These are phyloP conservation scores for Vanrija humicola DNA, from an alignment of 1,284 basidiomycete species.

Conservation along the genomic window DNA sequence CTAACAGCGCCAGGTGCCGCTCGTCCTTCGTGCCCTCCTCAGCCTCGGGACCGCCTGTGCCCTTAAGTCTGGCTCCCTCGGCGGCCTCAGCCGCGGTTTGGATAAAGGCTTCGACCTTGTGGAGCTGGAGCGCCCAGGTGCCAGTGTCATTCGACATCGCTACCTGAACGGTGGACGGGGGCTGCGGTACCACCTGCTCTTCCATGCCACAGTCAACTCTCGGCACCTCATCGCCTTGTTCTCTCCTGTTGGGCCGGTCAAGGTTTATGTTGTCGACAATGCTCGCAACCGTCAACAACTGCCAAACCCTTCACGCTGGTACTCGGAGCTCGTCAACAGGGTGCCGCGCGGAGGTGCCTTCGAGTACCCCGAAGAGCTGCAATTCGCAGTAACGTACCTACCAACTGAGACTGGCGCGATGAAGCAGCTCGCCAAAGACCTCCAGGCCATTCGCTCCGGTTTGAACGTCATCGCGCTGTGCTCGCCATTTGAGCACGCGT, in stretches of 20 bases:
- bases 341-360: conserved; percentile 53
- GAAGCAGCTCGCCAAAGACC: conserved; percentile 82
- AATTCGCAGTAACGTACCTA: conserved; percentile 72
- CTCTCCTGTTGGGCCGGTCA: conserved; percentile 65
- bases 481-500: conserved; percentile 75
- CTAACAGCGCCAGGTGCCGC: conserved; percentile 61
- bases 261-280: conserved; percentile 86
- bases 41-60: conserved; percentile 79
- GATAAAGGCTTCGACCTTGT: conserved; percentile 78
- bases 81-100: conserved; percentile 79
- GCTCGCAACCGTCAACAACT: conserved; percentile 79
- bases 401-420: conserved; percentile 73
- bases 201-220: conserved; percentile 72
- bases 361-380: conserved; percentile 66
- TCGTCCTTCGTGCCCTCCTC: conserved; percentile 76
- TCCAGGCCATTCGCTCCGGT: conserved; percentile 59
- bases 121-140: conserved; percentile 67
- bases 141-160: conserved; percentile 60
- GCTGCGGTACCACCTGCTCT: conserved; percentile 86
- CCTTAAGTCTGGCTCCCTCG: conserved; percentile 59
- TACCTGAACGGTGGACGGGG: conserved; percentile 73
- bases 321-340: conserved; percentile 58
- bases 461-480: conserved; percentile 73
- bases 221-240: conserved; percentile 92
- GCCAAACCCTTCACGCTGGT: conserved; percentile 69